Conservation (phyloP, 176 grass and related monocot genomes). For the Cocos nucifera region DNA sequence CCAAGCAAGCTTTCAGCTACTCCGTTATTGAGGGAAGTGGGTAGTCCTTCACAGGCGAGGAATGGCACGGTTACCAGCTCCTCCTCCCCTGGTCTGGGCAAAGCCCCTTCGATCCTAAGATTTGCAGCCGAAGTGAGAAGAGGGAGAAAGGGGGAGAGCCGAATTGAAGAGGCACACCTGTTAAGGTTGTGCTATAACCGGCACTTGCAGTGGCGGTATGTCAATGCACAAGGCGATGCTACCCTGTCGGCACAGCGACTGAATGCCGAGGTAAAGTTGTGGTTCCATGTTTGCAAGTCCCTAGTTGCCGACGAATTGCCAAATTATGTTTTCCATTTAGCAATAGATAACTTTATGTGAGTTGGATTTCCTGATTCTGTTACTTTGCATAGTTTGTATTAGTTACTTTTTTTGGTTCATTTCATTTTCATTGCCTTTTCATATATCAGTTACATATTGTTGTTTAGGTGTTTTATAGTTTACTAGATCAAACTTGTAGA, state of each 20-base stretch:
- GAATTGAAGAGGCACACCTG: conserved; percentile 56
- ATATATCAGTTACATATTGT: too few species aligned
- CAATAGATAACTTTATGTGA: too few species aligned
- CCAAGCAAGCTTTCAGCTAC: conserved; percentile 36
- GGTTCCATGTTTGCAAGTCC: background rate
- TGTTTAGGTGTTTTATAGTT: too few species aligned
- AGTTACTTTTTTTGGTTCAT: too few species aligned
- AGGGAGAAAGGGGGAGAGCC: conserved; percentile 58
- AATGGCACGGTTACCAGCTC: conserved; percentile 11
- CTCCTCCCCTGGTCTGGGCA: conserved; percentile 27
- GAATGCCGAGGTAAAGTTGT: conserved; percentile 61
- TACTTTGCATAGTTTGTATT: too few species aligned
- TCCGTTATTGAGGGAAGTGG: conserved; percentile 33
- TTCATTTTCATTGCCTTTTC: too few species aligned
- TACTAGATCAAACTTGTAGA: too few species aligned
- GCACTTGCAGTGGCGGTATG: conserved; percentile 80
- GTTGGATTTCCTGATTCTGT: too few species aligned
- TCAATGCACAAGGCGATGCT: conserved; percentile 58
- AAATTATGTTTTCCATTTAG: too few species aligned
- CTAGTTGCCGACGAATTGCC: too few species aligned
- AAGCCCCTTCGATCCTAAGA: conserved; percentile 37
- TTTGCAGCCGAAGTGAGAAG: conserved; percentile 44
- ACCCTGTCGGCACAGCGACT: conserved; percentile 41
- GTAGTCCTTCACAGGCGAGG: conserved; percentile 48
- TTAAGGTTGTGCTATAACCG: conserved; percentile 59